Base-by-base conservation (phyloP, 2,329 filamentous ascomycete species). In the Colletotrichum ledebouriae region DNA sequence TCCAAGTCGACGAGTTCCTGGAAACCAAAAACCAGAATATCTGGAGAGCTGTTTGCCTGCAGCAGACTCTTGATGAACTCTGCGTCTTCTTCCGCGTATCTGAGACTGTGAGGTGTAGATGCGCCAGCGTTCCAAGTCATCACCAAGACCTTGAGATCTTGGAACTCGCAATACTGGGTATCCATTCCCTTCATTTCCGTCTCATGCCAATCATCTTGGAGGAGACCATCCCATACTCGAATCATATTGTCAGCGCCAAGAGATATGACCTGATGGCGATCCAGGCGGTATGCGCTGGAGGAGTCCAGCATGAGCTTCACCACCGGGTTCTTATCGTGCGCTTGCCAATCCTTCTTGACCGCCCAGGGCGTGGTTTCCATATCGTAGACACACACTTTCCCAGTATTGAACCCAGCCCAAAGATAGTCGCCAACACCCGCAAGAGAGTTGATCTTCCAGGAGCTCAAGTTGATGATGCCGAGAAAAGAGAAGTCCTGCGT, bases 1-100 rank as follows among this genome's bases (percentile, higher is more conserved):
- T 99, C 96, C 7, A 99, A 84, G 76, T 99, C 96, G 4, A 99
- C 96, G n/a, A 99, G 86, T 79, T 99, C 96, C 78, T 99, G 96
- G 78, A 99, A 99, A 1, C 94, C 95, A 83, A 99, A 99, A 1
- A 98, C 88, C 2, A 98, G 81, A 57, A 99, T 94, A 73, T 98
- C 96, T 0, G 96, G 94, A 7, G 92, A 89, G 44, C 91, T 87
- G 70, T 92, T 90, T n/a, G 87, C 88, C 71, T 90, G 87, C 29
- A 99, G 84, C 15, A 97, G 86, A 65, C 95, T 89, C 71, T 90
- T 89, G 75, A 98, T 92, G 78, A 98, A 98, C 49, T 86, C 85
- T 11, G 88, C 87, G 74, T 97, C 93, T 60, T 87, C 82, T 34
- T 88, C 86, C 1, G 89, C 88, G 71, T 92, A 89, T 62, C 92